phyloP scores from a whole-genome alignment of 2,329 filamentous ascomycete species.

The Diaporthe aspalathi region DNA sequence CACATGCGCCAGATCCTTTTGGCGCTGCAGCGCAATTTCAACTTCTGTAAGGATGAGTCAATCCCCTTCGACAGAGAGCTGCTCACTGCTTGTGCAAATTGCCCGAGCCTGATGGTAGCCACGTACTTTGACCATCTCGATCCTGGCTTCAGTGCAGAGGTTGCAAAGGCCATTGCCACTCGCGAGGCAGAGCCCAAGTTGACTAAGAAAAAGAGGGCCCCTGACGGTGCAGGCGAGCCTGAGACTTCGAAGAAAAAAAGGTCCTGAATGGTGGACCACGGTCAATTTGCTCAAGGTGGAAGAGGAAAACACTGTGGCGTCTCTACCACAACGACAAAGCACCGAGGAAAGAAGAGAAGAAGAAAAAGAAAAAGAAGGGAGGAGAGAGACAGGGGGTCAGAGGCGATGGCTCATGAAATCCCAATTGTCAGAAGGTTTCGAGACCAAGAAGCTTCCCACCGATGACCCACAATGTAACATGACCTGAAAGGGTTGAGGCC shows the following conservation, averaged over 20 bases:
- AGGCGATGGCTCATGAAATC: background rate
- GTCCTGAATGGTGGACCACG: background rate
- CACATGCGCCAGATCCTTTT: background rate
- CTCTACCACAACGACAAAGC: background rate
- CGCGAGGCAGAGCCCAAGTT: constrained; percentile 1
- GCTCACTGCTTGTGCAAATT: constrained; percentile 41
- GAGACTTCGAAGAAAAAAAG: background rate
- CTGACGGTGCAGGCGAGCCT: background rate
- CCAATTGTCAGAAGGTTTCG: background rate
- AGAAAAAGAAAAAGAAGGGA: too few relatives aligned
- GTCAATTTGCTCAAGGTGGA: background rate
- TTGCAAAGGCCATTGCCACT: background rate
- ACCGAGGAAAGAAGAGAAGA: background rate
- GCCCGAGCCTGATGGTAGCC: constrained; percentile 42
- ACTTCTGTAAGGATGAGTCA: constrained; percentile 38
- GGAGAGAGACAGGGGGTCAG: background rate
- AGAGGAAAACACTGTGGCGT: background rate
- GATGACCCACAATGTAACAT: background rate
- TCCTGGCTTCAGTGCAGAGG: constrained; percentile 38
- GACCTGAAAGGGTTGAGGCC: background rate
- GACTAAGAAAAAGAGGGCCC: background rate
- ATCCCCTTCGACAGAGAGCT: constrained; percentile 41
- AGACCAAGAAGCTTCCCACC: too few relatives aligned
- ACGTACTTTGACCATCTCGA: constrained; percentile 40
- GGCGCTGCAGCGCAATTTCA: constrained; percentile 33